Evolutionary conservation across 148 eudicot genomes (phyloP).

Genomic region (Rhododendron ovatum): DNA sequence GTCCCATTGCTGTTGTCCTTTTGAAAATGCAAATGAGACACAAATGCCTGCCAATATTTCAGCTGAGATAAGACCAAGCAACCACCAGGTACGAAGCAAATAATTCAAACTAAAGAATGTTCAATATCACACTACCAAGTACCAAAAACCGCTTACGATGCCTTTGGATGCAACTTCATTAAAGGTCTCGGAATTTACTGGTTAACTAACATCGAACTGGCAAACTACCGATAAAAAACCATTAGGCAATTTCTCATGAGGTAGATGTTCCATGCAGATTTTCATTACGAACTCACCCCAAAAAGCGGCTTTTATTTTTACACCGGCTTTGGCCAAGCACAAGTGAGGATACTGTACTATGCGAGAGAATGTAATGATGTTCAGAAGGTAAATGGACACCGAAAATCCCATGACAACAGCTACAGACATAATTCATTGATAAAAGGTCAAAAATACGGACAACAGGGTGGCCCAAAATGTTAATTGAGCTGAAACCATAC

Average conservation of each 20-base stretch:
- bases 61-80: background rate
- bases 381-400: background rate
- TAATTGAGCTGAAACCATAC: background rate
- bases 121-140: background rate
- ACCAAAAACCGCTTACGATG: background rate
- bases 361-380: background rate
- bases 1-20: background rate
- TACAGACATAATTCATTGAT: background rate
- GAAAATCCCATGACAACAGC: background rate
- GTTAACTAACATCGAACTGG: background rate
- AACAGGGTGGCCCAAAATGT: background rate
- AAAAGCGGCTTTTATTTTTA: background rate
- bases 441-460: background rate
- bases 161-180: background rate
- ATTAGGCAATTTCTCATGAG: background rate
- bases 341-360: background rate
- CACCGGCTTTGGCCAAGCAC: background rate
- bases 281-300: background rate
- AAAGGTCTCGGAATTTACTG: background rate
- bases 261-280: background rate
- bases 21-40: background rate
- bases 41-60: background rate
- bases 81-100: background rate
- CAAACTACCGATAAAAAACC: background rate
- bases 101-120: background rate